Base-by-base conservation (phyloP, 164 flowering plant genomes). In the Annona cherimola region DNA sequence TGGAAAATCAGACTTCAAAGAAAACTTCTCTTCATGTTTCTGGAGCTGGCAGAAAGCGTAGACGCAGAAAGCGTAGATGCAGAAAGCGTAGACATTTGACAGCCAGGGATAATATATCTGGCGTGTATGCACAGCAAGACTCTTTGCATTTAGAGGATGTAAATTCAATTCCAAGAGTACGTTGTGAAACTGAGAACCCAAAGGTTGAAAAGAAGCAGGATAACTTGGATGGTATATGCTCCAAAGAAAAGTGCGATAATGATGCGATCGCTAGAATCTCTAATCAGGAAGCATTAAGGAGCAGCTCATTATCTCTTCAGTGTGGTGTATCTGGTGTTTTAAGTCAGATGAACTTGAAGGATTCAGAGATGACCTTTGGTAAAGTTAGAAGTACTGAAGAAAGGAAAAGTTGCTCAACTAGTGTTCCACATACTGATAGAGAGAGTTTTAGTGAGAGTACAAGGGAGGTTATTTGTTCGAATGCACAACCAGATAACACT, bases 401-500 rank as follows among this genome's bases (percentile, higher is more conserved):
- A 60, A 77, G 73, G 73, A 67, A 72, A 50, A n/a, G 40, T 40
- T 68, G 73, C 16, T 41, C 45, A 50, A 72, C 63, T 73, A 8
- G 63, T 57, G 7, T 19, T 41, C 14, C 14, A 0, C 4, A 26
- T 39, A 8, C 44, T 14, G 59, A 62, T 62, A 76, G 72, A 61
- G 75, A n/a, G 57, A 73, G 77, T n/a, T 42, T 54, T 20, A 4
- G 7, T 69, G 81, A 69, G 19, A 74, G 73, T 42, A 44, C 75
- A 16, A 73, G 67, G 63, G 67, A 70, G 66, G 64, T 59, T 61
- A 67, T 67, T 72, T 6, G 12, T 12, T 75, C 73, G 18, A 19
- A 55, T 14, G 45, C 59, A 11, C 76, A 71, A 20, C 75, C 69
- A 45, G 76, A 74, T 50, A 39, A 26, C 35, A 26, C 35, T 26